Conservation (phyloP, 2,329 filamentous ascomycete genomes). For the Helotiales sp. region DNA sequence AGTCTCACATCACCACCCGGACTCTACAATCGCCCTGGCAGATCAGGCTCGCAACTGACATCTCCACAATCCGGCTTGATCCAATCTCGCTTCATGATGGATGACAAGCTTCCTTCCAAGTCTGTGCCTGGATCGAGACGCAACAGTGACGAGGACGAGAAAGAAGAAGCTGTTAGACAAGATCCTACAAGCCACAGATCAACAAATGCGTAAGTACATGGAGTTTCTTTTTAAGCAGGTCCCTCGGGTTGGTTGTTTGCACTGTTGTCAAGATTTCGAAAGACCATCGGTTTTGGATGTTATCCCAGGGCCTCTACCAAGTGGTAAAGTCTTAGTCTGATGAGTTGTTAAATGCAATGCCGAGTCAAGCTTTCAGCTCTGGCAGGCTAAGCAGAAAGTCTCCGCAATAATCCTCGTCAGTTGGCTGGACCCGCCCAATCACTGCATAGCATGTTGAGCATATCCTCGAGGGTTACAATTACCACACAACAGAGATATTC, state of each 20-base stretch:
- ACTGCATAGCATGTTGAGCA: no score
- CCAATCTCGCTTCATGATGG: conserved; percentile 58
- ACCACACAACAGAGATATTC: no score
- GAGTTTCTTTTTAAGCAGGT: not conserved
- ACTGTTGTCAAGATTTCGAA: not conserved
- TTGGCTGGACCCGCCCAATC: no score
- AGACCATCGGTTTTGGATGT: not conserved
- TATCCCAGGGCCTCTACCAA: no score
- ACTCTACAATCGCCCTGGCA: conserved; percentile 69
- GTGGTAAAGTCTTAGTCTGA: no score
- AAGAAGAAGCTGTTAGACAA: conserved; percentile 71
- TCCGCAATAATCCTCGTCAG: no score
- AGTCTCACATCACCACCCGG: conserved; percentile 82
- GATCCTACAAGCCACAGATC: conserved; percentile 71
- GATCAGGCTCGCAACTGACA: conserved; percentile 77
- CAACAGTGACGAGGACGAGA: conserved; percentile 89
- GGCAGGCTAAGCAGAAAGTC: no score
- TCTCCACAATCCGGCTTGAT: conserved; percentile 70
- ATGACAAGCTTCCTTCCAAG: conserved; percentile 72
- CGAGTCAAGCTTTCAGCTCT: no score
- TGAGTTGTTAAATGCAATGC: no score
- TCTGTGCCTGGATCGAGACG: conserved; percentile 85
- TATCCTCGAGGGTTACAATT: no score
- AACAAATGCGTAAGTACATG: conserved; percentile 71
- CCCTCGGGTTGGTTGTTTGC: not conserved